phyloP scores from a whole-genome alignment of 139 green algal species.

The Marvania coccoides region DNA sequence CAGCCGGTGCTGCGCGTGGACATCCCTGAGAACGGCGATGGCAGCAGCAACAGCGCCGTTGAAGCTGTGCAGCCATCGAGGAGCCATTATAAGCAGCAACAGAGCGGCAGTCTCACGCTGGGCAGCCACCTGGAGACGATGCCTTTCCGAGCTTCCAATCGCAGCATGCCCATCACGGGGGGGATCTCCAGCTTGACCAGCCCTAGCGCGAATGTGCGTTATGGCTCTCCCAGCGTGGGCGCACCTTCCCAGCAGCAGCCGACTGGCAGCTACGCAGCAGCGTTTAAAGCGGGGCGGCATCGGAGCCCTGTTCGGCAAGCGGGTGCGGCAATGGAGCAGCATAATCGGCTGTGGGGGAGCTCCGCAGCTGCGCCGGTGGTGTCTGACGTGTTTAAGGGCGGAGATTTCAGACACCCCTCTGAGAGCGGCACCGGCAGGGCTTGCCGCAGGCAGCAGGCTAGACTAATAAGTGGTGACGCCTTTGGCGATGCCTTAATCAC shows the following conservation, averaged over 20 bases:
- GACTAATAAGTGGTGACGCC: no score
- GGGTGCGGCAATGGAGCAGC: background rate
- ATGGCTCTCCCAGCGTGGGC: background rate
- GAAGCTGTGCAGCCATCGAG: no score
- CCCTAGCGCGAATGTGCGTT: background rate
- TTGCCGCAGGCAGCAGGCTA: no score
- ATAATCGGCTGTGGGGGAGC: background rate
- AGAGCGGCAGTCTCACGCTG: no score
- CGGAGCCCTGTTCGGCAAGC: no score
- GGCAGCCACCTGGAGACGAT: no score
- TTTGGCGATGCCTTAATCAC: no score
- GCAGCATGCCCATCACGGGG: background rate
- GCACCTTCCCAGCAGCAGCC: background rate
- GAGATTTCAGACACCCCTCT: no score
- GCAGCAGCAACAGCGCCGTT: no score
- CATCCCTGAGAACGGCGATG: no score
- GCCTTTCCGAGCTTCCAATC: no score
- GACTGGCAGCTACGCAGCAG: background rate
- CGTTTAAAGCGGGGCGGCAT: background rate
- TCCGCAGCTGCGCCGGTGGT: background rate
- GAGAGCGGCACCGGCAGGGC: background rate
- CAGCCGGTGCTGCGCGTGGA: background rate
- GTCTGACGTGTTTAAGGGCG: background rate
- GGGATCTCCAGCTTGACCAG: background rate
- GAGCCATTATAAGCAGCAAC: no score